A percentile compares a stretch with the other conserved stretches of the same genome.
Evolutionary conservation across 768 basidiomycete genomes (phyloP).

Genomic region (Aureoboletus auriporus): DNA sequence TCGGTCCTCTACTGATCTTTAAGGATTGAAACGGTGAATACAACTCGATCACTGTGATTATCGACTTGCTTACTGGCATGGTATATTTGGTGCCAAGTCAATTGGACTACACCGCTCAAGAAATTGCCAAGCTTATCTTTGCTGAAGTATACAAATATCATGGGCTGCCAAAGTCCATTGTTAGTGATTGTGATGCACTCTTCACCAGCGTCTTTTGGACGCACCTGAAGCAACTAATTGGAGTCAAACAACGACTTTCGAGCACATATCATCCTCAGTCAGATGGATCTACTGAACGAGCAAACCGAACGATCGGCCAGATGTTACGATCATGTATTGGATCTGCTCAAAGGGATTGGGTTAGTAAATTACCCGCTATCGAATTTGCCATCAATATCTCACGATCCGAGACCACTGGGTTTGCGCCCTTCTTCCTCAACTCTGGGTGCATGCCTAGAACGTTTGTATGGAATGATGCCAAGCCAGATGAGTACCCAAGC

Average conservation of each 20-base stretch:
- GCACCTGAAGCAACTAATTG: neutral
- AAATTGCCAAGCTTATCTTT: conserved; percentile 37
- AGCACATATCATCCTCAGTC: conserved; percentile 8
- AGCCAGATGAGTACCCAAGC: too few species aligned
- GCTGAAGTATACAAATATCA: conserved; percentile 31
- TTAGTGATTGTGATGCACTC: conserved; percentile 23
- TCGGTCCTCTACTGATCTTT: conserved; percentile 31
- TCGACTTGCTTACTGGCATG: conserved; percentile 16
- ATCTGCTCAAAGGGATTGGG: too few species aligned
- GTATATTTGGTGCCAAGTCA: conserved; percentile 19
- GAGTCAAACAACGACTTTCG: conserved; percentile 12
- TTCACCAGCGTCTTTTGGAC: conserved; percentile 29
- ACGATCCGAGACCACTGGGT: too few species aligned
- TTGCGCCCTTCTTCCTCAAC: too few species aligned
- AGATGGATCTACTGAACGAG: too few species aligned
- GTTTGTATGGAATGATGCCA: too few species aligned
- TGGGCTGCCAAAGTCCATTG: conserved; percentile 5
- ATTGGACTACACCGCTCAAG: conserved; percentile 25
- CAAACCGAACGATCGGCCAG: too few species aligned
- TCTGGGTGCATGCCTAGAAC: too few species aligned
- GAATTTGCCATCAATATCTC: too few species aligned
- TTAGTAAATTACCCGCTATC: too few species aligned
- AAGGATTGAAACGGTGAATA: conserved; percentile 7
- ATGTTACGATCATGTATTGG: too few species aligned
- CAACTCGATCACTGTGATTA: conserved; percentile 26